Evolutionary conservation across 495 filamentous ascomycete species (phyloP).

Genomic region (Hamigera avellanea): DNA sequence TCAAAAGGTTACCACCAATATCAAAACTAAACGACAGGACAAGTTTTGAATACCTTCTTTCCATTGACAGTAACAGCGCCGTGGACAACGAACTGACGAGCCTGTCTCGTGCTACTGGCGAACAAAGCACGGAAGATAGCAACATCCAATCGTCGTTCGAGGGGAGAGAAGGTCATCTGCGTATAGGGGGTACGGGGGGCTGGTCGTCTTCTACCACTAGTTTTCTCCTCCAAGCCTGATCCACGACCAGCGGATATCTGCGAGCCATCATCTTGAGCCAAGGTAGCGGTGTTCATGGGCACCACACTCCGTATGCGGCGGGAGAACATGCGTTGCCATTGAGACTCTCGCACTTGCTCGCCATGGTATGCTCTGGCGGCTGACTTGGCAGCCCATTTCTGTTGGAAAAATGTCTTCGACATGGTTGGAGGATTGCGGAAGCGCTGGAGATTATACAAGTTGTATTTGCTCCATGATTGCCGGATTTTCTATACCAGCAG

Average conservation of each 20-base stretch:
- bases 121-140: conserved; percentile 88
- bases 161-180: conserved; percentile 82
- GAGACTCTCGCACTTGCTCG: conserved; percentile 77
- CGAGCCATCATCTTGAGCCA: conserved; percentile 72
- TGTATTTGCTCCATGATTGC: conserved; percentile 96
- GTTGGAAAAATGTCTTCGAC: conserved; percentile 77
- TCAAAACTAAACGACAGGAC: too few species aligned
- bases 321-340: conserved; percentile 89
- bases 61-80: conserved; percentile 93
- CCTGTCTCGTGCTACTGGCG: conserved; percentile 88
- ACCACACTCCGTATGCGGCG: conserved; percentile 65
- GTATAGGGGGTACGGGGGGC: conserved; percentile 60
- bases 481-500: conserved; percentile 60
- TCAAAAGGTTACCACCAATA: too few species aligned
- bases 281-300: conserved; percentile 65
- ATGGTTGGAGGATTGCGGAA: conserved; percentile 25
- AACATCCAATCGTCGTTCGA: conserved; percentile 83
- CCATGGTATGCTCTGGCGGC: conserved; percentile 79
- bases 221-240: conserved; percentile 43
- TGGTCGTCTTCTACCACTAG: conserved; percentile 1
- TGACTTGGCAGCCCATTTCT: conserved; percentile 90
- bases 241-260: conserved; percentile 72
- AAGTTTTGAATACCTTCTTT: conserved; percentile 81
- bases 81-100: conserved; percentile 86
- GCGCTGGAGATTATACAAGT: conserved; percentile 73